Evolutionary conservation across 2,329 filamentous ascomycete species (phyloP).

Genomic region (Fusarium sp.): DNA sequence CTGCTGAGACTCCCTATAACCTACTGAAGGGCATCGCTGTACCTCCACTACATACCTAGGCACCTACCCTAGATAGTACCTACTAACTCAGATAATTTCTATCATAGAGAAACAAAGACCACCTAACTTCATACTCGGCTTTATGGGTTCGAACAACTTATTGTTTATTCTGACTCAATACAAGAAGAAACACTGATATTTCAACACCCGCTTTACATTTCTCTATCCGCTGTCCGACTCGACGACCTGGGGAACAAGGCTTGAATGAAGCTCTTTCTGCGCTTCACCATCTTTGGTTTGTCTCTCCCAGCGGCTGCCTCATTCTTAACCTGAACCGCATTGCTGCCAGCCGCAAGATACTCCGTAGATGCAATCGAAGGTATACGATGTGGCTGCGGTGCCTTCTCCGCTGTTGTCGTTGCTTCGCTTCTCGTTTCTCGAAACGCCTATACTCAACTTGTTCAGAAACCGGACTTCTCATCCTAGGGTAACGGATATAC

Average conservation of each 20-base stretch:
- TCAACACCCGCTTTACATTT: background rate
- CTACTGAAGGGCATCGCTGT: background rate
- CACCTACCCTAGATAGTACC: background rate
- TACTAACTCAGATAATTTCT: background rate
- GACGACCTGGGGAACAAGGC: constrained; percentile 52
- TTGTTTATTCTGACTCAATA: background rate
- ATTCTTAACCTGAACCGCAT: background rate
- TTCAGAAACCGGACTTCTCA: background rate
- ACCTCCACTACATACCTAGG: background rate
- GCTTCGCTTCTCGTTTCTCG: constrained; percentile 9
- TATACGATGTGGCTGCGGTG: background rate
- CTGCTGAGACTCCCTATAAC: background rate
- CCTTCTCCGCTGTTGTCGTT: background rate
- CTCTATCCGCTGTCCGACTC: constrained; percentile 7
- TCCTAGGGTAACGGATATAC: too few relatives aligned
- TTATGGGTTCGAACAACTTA: too few relatives aligned
- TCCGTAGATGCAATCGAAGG: background rate
- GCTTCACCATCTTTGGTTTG: constrained; percentile 45
- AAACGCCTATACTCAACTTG: constrained; percentile 12
- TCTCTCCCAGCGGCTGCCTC: background rate
- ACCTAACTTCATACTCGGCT: background rate
- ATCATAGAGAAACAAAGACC: background rate
- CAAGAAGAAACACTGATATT: too few relatives aligned
- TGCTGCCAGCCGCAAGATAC: background rate
- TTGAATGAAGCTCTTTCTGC: constrained; percentile 62